A percentile compares a stretch with the other conserved stretches of the same genome.
Evolutionary conservation across 2,329 filamentous ascomycete species (phyloP).

Genomic region (Fusarium sambucinum): DNA sequence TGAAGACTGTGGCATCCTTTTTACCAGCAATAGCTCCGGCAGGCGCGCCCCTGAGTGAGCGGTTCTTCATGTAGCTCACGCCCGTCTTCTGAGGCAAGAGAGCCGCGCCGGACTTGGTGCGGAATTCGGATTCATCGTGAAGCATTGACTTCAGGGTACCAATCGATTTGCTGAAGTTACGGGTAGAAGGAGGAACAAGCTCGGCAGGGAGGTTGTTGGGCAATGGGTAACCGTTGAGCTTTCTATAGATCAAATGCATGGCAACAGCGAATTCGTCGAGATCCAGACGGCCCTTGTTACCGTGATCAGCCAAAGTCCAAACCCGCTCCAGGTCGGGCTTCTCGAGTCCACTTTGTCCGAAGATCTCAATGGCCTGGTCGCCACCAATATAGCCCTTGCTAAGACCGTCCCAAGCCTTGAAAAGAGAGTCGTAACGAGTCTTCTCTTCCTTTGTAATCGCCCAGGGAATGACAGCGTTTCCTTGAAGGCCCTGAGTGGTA

Average conservation of each 20-base stretch:
- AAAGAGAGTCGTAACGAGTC: constrained; percentile 93
- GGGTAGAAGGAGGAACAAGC: constrained; percentile 92
- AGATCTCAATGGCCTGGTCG: constrained; percentile 94
- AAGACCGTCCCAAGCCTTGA: constrained; percentile 96
- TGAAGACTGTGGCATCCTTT: constrained; percentile 96
- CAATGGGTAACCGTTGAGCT: constrained; percentile 94
- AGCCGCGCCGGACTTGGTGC: constrained; percentile 90
- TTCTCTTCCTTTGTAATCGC: constrained; percentile 99
- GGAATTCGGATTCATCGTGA: constrained; percentile 86
- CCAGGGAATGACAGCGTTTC: constrained; percentile 97
- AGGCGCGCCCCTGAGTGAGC: constrained; percentile 82
- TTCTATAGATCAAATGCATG: constrained; percentile 99
- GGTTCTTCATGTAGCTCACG: constrained; percentile 97
- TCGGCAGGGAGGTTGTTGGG: constrained; percentile 90
- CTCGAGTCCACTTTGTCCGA: constrained; percentile 93
- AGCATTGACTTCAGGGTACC: constrained; percentile 92
- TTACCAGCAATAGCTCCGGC: constrained; percentile 70
- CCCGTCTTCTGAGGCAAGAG: constrained; percentile 95
- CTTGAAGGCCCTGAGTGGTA: constrained; percentile 87
- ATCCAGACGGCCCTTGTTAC: constrained; percentile 93
- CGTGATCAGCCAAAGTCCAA: constrained; percentile 94
- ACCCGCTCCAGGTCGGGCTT: constrained; percentile 90
- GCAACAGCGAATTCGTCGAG: constrained; percentile 98
- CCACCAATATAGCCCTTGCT: constrained; percentile 92
- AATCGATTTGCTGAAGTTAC: constrained; percentile 92